Evolutionary conservation across 2,329 filamentous ascomycete species (phyloP), one percentile per base, ranked within the genome.

Genomic region (Exophiala bonariae): DNA sequence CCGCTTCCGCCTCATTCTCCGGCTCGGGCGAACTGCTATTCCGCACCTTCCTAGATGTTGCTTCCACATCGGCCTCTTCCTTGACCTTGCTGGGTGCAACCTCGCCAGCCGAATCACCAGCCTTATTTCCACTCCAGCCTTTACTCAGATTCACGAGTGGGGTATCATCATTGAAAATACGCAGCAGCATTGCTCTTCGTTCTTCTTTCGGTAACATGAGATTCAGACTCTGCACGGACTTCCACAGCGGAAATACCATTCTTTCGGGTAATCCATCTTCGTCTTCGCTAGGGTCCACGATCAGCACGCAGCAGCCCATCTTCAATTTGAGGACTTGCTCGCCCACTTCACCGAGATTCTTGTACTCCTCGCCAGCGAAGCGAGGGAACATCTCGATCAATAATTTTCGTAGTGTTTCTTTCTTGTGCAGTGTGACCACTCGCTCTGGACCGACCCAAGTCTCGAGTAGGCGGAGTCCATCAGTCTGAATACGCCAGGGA

Each of bases 151-250:
- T 95, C 54, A 95, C 79, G 38, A 96, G 77, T 3, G 89, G 89
- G 0, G 87, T 86, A 20, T 86, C 86, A 59, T 97, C 92, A 64
- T 96, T 95, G 73, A 86, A 99, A 51, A 99, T 77, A 17, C 93
- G 80, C 55, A 97, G 76, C 59, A 97, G 73, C 89, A 97, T 95
- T 1, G 93, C 93, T 18, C 83, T 85, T 13, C 93, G 82, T 57
- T 99, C 93, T 67, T 99, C 93, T 74, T 99, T 99, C 40, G 93
- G 92, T 63, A 99, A 77, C 93, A 99, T 99, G 44, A 99, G 80
- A 67, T 99, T 99, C 49, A 97, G 77, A 16, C 87, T 92, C 59
- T 91, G 85, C 52, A 95, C 80, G 65, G 90, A 95, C 70, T 95
- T 86, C 93, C 93, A 99, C 20, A 99, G 74, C 3, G 93, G 93